Base-by-base conservation (phyloP, 1,284 basidiomycete species). In the Fistulinella cinereoalba region DNA sequence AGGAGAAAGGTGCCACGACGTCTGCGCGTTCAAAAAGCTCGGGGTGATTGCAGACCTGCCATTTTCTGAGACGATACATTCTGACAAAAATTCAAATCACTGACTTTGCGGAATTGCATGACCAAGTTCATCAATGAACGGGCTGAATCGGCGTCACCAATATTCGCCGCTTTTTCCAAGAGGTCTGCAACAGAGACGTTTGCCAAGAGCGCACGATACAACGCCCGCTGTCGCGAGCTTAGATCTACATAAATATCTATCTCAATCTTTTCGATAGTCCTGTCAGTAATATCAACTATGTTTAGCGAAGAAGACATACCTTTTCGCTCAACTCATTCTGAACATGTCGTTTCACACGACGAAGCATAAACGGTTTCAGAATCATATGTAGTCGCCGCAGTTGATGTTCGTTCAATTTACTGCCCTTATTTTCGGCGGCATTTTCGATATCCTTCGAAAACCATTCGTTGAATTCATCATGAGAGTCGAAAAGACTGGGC, bases 281-380 rank as follows among this genome's bases (percentile, higher is more conserved):
- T 28, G 36, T 50, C 24, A 45, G 12, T 25, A 29, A 46, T 15
- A n/a, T 41, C 12, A n/a, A 49, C 27, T 33, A 16, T 7, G 43
- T 32, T 15, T 33, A 6, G 12, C 41, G 18, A 44, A 33, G 33
- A 6, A 39, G 33, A 45, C 59, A 40, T 56, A 86, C 92, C 88
- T 99, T 99, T 65, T 99, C 97, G 56, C 95, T 96, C n/a, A 99
- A 80, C 71, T 99, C 97, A 66, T 99, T 99, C 70, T 99, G 97
- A 15, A 99, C 97, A 69, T 99, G 93, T 54, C 93, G 88, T 73
- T 99, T 99, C 51, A 99, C 90, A 54, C 97, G 85, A 52, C 97
- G 81, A 49, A 99, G 73, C 97, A 99, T 99, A 77, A 99, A 99
- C 10, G 97, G 97, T 67, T 99, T 98, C 58, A 99, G 75, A 53